These are phyloP conservation scores for Allium sativum DNA, from an alignment of 106 monocot species.

Conservation along the genomic window DNA sequence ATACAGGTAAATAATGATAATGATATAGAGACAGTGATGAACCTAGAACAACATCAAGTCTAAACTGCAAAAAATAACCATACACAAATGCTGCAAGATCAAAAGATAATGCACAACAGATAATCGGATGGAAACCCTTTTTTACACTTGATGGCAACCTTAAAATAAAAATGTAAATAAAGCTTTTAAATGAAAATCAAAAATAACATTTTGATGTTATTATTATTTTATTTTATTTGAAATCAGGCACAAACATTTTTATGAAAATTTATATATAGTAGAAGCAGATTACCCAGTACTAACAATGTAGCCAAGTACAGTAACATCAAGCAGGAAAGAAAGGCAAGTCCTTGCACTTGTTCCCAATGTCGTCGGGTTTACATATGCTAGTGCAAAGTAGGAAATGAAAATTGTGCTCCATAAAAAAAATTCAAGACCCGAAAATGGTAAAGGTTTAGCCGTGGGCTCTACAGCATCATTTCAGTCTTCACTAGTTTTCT, in stretches of 20 bases:
- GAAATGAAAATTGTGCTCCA: conserved; percentile 63
- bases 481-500: conserved; percentile 79
- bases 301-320: conserved; percentile 69
- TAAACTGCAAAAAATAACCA: conserved; percentile 70
- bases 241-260: not conserved
- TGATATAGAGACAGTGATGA: conserved; percentile 7
- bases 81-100: conserved; percentile 80
- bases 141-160: conserved; percentile 65
- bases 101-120: conserved; percentile 41
- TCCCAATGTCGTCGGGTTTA: conserved; percentile 62
- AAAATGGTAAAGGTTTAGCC: conserved; percentile 75
- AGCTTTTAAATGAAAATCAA: not conserved
- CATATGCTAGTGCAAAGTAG: conserved; percentile 46
- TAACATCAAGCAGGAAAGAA: conserved; percentile 81
- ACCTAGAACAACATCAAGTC: conserved; percentile 89
- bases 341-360: conserved; percentile 77
- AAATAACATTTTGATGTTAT: not conserved
- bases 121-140: conserved; percentile 68
- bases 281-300: conserved; percentile 71
- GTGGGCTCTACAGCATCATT: conserved; percentile 82
- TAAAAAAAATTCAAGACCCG: conserved; percentile 34
- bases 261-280: not conserved
- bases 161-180: not conserved
- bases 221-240: too few species aligned
- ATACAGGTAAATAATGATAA: not conserved